phyloP scores from a whole-genome alignment of 352 stramenopile genomes.

The Phytophthora cryptogea region DNA sequence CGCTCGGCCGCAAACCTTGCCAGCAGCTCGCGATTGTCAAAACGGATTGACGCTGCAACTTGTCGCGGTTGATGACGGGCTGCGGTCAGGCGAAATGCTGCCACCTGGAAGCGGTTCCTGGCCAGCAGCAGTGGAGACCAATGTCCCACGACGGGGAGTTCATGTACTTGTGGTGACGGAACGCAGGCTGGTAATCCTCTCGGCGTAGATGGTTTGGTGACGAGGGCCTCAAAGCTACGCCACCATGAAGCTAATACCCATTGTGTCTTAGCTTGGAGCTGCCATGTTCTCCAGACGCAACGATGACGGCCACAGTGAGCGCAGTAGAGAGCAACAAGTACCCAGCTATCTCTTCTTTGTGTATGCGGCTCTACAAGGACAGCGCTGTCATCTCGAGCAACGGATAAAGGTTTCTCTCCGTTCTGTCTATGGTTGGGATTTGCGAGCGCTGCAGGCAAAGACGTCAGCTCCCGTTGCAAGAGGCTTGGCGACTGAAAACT shows the following conservation, averaged over 20 bases:
- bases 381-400: neutral
- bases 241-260: no score
- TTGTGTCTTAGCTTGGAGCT: no score
- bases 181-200: no score
- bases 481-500: constrained; percentile 6
- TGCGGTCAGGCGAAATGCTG: constrained; percentile 1
- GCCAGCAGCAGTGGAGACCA: neutral
- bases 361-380: neutral
- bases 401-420: constrained; percentile 20
- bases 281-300: no score
- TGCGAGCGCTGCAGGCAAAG: constrained; percentile 16
- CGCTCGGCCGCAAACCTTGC: no score
- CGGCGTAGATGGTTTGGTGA: no score
- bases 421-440: constrained; percentile 24
- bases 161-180: neutral
- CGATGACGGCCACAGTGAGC: neutral
- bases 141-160: neutral
- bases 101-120: constrained; percentile 11
- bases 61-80: no score
- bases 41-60: no score
- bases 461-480: constrained; percentile 6
- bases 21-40: no score
- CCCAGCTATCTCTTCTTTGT: constrained; percentile 22
- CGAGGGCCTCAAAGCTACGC: no score
- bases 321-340: constrained; percentile 7